These are phyloP conservation scores for Dendrothele bispora DNA, from an alignment of 768 basidiomycete genomes.

Conservation along the genomic window DNA sequence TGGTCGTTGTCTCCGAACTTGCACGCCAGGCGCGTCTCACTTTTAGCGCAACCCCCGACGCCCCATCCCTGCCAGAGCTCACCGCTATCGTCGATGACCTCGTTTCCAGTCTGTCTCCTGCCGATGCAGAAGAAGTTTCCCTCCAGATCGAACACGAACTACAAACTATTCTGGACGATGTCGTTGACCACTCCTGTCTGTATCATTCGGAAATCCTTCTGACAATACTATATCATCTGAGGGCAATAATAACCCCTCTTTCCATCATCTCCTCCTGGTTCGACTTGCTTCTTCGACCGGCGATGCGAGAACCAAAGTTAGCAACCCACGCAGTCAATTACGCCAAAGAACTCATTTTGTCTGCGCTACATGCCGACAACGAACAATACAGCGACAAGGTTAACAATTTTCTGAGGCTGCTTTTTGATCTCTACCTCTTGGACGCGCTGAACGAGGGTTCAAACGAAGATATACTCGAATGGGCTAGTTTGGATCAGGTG, in stretches of 20 bases:
- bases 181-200: slow-evolving; percentile 61
- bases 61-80: slow-evolving; percentile 47
- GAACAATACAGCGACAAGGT: slow-evolving; percentile 48
- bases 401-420: slow-evolving; percentile 61
- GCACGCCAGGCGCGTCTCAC: slow-evolving; percentile 56
- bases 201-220: slow-evolving; percentile 69
- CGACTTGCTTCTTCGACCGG: slow-evolving; percentile 75
- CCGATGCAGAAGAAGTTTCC: slow-evolving; percentile 43
- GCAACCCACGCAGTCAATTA: slow-evolving; percentile 55
- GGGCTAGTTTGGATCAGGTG: slow-evolving; percentile 63
- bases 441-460: slow-evolving; percentile 78
- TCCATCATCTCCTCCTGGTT: slow-evolving; percentile 82
- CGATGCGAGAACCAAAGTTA: slow-evolving; percentile 72
- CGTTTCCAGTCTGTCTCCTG: slow-evolving; percentile 49
- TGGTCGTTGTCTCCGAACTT: slow-evolving; percentile 30
- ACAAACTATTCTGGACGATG: slow-evolving; percentile 58
- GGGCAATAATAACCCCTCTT: slow-evolving; percentile 57
- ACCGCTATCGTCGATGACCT: slow-evolving; percentile 55
- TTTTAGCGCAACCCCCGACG: slow-evolving; percentile 55
- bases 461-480: slow-evolving; percentile 71
- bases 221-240: slow-evolving; percentile 61
- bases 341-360: slow-evolving; percentile 72
- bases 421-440: slow-evolving; percentile 76
- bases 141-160: slow-evolving; percentile 66
- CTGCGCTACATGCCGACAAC: slow-evolving; percentile 54